Evolutionary conservation across 495 filamentous ascomycete species (phyloP).

Genomic region (Neurospora tetrasperma): DNA sequence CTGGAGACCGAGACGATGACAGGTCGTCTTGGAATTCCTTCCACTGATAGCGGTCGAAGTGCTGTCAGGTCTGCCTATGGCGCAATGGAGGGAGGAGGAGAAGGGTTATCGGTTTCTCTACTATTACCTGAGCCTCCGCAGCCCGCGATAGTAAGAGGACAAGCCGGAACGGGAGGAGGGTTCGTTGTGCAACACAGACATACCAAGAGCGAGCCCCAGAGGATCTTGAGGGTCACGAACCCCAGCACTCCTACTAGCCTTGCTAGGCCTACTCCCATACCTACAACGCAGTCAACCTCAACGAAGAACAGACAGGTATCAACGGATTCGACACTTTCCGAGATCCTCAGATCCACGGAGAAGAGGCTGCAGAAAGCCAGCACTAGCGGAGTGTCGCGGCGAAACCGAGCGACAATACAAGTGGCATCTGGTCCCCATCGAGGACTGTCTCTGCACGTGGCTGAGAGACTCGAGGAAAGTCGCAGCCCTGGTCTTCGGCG

Average conservation of each 20-base stretch:
- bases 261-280: slow-evolving; percentile 5
- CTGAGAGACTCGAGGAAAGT: background rate
- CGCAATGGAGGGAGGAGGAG: background rate
- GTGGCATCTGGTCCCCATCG: background rate
- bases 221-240: background rate
- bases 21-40: background rate
- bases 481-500: background rate
- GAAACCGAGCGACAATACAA: slow-evolving; percentile 13
- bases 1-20: background rate
- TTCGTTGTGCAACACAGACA: slow-evolving; percentile 2
- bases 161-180: background rate
- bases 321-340: slow-evolving; percentile 31
- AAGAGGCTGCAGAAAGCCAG: slow-evolving; percentile 29
- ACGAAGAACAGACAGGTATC: slow-evolving; percentile 16
- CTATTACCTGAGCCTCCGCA: background rate
- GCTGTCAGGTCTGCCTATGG: background rate
- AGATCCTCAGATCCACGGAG: slow-evolving; percentile 34
- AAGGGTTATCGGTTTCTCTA: background rate
- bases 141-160: background rate
- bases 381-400: slow-evolving; percentile 10
- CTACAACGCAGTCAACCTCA: slow-evolving; percentile 9
- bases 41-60: background rate
- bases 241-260: slow-evolving; percentile 3
- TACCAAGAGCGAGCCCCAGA: background rate
- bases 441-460: background rate